Conservation (phyloP, 768 basidiomycete species). For the Phanerodontia chrysosporium region DNA sequence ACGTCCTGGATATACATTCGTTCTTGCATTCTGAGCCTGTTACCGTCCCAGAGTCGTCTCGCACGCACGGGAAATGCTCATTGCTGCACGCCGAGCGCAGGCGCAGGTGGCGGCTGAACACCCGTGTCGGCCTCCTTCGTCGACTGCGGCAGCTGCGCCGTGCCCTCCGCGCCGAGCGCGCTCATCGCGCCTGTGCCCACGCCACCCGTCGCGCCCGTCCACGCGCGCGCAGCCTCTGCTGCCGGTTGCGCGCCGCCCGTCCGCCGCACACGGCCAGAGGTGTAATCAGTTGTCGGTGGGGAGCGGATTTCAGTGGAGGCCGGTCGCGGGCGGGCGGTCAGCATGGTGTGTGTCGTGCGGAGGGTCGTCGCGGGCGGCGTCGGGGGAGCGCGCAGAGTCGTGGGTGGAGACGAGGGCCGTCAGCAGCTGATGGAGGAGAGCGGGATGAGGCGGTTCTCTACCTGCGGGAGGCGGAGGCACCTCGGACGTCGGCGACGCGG, state of each 20-base stretch:
- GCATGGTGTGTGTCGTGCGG: background rate
- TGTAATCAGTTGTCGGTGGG: too few species aligned
- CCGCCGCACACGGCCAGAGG: too few species aligned
- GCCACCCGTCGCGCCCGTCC: too few species aligned
- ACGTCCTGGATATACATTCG: too few species aligned
- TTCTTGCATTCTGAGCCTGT: background rate
- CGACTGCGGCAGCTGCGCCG: too few species aligned
- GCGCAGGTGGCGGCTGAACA: background rate
- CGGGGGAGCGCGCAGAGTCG: background rate
- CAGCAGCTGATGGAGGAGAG: background rate
- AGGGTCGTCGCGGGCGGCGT: background rate
- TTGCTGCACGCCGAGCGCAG: background rate
- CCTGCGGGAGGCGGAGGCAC: background rate
- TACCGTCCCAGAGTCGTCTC: background rate
- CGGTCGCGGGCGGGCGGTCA: too few species aligned
- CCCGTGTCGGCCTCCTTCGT: background rate
- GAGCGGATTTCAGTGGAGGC: too few species aligned
- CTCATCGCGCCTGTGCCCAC: too few species aligned
- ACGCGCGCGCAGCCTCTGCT: too few species aligned
- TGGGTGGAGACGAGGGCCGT: background rate
- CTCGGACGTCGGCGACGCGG: background rate
- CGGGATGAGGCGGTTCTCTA: background rate
- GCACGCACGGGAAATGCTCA: background rate
- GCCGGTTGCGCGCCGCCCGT: too few species aligned
- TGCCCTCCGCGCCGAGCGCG: too few species aligned